These are phyloP conservation scores for Ascoidea asiatica DNA, from an alignment of 805 yeast genomes.

Conservation along the genomic window DNA sequence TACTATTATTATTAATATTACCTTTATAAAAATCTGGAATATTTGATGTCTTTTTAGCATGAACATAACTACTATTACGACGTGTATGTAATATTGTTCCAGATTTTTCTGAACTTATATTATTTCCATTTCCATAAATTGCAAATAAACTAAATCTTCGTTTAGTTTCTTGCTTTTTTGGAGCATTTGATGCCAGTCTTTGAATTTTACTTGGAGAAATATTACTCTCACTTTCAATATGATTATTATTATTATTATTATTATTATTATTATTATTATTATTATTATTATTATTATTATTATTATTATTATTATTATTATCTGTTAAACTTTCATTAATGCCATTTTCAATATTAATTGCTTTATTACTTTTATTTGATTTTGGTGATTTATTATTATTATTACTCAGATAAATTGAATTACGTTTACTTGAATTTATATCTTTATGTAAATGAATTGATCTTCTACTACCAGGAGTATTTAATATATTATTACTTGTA, in stretches of 20 bases:
- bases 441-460: not conserved
- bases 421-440: not conserved
- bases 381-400: slow-evolving; percentile 3
- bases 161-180: slow-evolving; percentile 8
- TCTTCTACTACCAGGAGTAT: not conserved
- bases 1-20: not conserved
- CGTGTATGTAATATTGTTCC: not conserved
- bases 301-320: slow-evolving; percentile 6
- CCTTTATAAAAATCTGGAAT: slow-evolving; percentile 4
- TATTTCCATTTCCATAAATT: slow-evolving; percentile 16
- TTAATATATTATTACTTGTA: not conserved
- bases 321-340: slow-evolving; percentile 11
- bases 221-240: slow-evolving; percentile 5
- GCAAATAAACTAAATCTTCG: slow-evolving; percentile 28
- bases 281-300: not conserved
- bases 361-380: slow-evolving; percentile 18
- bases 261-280: not conserved
- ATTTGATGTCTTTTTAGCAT: slow-evolving; percentile 4
- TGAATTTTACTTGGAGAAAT: slow-evolving; percentile 3
- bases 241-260: not conserved
- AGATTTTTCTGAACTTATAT: slow-evolving; percentile 8
- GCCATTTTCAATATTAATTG: slow-evolving; percentile 20
- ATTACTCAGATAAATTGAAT: slow-evolving; percentile 1
- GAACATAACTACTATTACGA: not conserved
- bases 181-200: slow-evolving; percentile 3